These are phyloP conservation scores for Alternaria metachromatica DNA, from an alignment of 2,329 filamentous ascomycete species.

Conservation along the genomic window DNA sequence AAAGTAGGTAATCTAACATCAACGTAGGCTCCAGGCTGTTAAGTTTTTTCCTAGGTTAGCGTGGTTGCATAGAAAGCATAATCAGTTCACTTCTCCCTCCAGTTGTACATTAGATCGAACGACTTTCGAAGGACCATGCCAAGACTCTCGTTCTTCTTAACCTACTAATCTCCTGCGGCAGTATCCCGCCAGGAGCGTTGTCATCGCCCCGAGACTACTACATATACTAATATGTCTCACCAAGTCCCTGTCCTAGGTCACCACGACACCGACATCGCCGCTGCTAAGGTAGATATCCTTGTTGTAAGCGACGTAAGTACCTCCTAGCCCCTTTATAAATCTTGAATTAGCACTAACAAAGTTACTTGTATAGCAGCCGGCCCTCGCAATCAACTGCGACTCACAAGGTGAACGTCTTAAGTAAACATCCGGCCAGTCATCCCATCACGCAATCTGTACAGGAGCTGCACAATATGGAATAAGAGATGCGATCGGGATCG, in stretches of 20 bases:
- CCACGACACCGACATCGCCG: neutral
- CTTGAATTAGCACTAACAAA: neutral
- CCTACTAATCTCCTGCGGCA: neutral
- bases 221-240: neutral
- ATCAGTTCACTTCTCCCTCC: neutral
- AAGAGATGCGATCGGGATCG: neutral
- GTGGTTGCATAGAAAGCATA: neutral
- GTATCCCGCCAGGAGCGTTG: neutral
- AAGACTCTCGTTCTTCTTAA: neutral
- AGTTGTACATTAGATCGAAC: neutral
- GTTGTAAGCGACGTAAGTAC: neutral
- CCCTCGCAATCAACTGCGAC: neutral
- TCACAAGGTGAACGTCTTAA: neutral
- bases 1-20: neutral
- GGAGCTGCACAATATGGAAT: neutral
- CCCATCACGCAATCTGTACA: neutral
- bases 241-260: neutral
- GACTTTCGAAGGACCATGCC: neutral
- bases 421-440: neutral
- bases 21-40: neutral
- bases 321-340: neutral
- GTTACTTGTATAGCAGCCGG: neutral
- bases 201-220: neutral
- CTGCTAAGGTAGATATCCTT: neutral
- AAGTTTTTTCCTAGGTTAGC: neutral